Percentiles rank a stretch among this genome's conserved stretches.
Conservation (phyloP, 352 stramenopile genomes). For the Globisporangium yorkense region DNA sequence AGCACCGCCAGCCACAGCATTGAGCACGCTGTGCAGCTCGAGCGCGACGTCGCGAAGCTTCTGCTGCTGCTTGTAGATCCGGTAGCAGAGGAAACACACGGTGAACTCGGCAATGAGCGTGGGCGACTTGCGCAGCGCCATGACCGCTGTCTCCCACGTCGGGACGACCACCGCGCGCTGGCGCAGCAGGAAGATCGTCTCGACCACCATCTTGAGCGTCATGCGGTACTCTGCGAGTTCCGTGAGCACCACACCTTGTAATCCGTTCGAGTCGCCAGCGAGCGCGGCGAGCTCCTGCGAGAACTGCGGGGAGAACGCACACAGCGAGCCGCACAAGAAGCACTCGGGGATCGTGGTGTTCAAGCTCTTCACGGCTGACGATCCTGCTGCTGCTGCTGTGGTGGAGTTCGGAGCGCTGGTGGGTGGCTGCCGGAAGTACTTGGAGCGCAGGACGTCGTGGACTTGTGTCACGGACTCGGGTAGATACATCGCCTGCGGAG, state of each 20-base stretch:
- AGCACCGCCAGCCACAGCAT: neutral
- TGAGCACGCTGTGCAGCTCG: slow-evolving; percentile 32
- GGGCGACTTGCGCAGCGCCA: slow-evolving; percentile 28
- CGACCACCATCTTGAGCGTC: slow-evolving; percentile 72
- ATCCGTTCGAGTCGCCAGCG: slow-evolving; percentile 17
- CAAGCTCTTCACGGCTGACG: neutral
- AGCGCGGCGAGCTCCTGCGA: slow-evolving; percentile 34
- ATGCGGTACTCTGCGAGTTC: slow-evolving; percentile 54
- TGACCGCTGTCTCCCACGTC: slow-evolving; percentile 54
- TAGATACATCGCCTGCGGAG: slow-evolving; percentile 19
- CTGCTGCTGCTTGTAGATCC: slow-evolving; percentile 68
- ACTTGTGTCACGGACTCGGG: slow-evolving; percentile 43
- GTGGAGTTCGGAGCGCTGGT: neutral
- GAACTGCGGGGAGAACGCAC: slow-evolving; percentile 35
- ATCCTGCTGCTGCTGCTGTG: neutral
- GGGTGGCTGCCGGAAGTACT: slow-evolving; percentile 24
- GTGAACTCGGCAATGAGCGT: slow-evolving; percentile 41
- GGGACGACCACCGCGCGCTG: slow-evolving; percentile 49
- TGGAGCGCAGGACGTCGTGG: slow-evolving; percentile 33
- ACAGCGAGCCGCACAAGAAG: slow-evolving; percentile 54
- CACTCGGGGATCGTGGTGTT: slow-evolving; percentile 22
- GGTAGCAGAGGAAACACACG: slow-evolving; percentile 71
- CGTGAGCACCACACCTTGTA: slow-evolving; percentile 23
- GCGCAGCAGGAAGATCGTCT: slow-evolving; percentile 61
- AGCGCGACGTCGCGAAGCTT: slow-evolving; percentile 34